Percentiles rank a stretch among this genome's conserved stretches.
These are phyloP conservation scores for Aspergillus pseudoterreus DNA, from an alignment of 2,329 filamentous ascomycete genomes.

Conservation along the genomic window DNA sequence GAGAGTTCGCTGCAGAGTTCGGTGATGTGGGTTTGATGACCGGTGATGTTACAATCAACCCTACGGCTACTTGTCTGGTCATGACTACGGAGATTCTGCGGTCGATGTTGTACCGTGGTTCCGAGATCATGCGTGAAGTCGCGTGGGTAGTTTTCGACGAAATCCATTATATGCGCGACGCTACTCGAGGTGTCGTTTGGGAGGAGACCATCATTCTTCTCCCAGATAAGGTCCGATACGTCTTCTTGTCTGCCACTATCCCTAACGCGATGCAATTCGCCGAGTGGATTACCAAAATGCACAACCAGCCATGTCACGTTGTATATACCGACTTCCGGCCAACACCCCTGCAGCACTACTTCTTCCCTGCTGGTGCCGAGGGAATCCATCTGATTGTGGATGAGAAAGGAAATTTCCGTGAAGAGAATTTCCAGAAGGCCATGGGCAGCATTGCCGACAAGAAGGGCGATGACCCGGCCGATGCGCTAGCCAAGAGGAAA, in stretches of 20 bases:
- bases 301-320: constrained; percentile 95
- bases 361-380: constrained; percentile 88
- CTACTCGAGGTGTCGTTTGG: constrained; percentile 92
- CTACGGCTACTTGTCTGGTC: constrained; percentile 92
- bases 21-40: constrained; percentile 98
- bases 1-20: constrained; percentile 93
- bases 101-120: constrained; percentile 96
- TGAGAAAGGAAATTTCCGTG: constrained; percentile 92
- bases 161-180: constrained; percentile 97
- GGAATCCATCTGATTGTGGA: constrained; percentile 94
- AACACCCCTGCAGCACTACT: constrained; percentile 94
- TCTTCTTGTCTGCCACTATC: constrained; percentile 96
- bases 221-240: constrained; percentile 97
- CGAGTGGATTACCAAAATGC: constrained; percentile 98
- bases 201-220: constrained; percentile 98
- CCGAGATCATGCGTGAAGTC: constrained; percentile 99
- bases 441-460: constrained; percentile 87
- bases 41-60: constrained; percentile 98
- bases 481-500: constrained; percentile 74
- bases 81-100: constrained; percentile 99
- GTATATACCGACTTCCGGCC: constrained; percentile 98
- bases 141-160: constrained; percentile 98
- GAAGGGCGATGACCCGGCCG: constrained; percentile 77
- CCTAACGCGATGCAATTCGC: constrained; percentile 99
- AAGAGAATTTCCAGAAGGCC: constrained; percentile 95